Evolutionary conservation across 371 early-diverging fungal genomes (phyloP).

Genomic region (Globomyces sp.): DNA sequence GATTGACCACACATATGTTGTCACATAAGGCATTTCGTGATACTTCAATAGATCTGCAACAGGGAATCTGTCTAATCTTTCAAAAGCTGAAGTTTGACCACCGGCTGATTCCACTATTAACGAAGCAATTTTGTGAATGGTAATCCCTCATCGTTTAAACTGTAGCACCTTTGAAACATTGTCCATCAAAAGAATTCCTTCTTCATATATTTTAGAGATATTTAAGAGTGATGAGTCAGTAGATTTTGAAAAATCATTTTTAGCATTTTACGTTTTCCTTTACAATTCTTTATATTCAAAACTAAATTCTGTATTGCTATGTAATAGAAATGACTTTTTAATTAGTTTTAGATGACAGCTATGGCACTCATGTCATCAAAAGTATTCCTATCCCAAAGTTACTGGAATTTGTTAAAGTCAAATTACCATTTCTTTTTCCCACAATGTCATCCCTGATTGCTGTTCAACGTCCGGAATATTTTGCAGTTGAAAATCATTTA

Average conservation of each 20-base stretch:
- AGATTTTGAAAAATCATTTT: background rate
- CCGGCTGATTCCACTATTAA: background rate
- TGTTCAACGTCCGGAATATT: background rate
- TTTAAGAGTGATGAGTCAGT: background rate
- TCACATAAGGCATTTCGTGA: background rate
- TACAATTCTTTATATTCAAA: background rate
- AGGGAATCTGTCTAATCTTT: background rate
- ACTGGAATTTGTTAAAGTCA: background rate
- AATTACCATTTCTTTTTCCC: slow-evolving; percentile 1
- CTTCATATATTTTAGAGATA: background rate
- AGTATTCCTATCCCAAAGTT: background rate
- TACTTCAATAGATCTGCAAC: background rate
- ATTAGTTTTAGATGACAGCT: background rate
- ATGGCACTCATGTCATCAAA: no score
- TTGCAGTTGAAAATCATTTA: background rate
- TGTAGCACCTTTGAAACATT: background rate
- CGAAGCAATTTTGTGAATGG: slow-evolving; percentile 5
- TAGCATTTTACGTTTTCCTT: background rate
- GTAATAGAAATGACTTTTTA: background rate
- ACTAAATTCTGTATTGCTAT: background rate
- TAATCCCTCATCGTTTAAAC: background rate
- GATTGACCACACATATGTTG: background rate
- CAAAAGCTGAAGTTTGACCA: background rate
- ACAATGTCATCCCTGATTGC: background rate
- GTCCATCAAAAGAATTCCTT: slow-evolving; percentile 2